These are phyloP conservation scores for Hibiscus mutabilis DNA, from an alignment of 345 rosid genomes.

Conservation along the genomic window DNA sequence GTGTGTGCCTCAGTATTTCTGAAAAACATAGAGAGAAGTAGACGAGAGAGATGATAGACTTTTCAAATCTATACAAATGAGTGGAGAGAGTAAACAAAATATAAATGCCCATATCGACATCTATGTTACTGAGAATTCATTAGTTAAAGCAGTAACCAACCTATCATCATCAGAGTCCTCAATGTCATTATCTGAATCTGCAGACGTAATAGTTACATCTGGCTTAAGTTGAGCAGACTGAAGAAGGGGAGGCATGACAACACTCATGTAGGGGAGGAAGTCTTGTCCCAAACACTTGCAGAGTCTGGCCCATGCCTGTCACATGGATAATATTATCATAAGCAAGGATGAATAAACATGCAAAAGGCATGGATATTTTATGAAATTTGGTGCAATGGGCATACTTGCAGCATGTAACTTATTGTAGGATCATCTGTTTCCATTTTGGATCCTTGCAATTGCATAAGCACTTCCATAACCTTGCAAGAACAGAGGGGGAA, in stretches of 20 bases:
- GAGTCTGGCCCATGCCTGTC: slow-evolving; percentile 98
- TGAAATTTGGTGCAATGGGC: slow-evolving; percentile 3
- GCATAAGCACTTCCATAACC: slow-evolving; percentile 99
- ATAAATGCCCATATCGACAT: background rate
- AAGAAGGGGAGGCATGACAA: slow-evolving; percentile 98
- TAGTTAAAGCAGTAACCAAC: slow-evolving; percentile 28
- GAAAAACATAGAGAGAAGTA: background rate
- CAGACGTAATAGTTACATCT: slow-evolving; percentile 94
- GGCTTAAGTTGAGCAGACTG: slow-evolving; percentile 99
- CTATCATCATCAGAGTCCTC: slow-evolving; percentile 97
- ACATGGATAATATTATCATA: slow-evolving; percentile 11
- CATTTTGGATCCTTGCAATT: slow-evolving; percentile 93
- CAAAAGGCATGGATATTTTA: background rate
- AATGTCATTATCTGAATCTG: slow-evolving; percentile 90
- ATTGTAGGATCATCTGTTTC: slow-evolving; percentile 97
- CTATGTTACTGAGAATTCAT: background rate
- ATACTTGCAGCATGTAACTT: slow-evolving; percentile 95
- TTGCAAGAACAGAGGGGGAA: slow-evolving; percentile 15
- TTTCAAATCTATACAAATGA: background rate
- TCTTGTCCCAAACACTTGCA: slow-evolving; percentile 99
- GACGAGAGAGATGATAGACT: background rate
- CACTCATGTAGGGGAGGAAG: slow-evolving; percentile 94
- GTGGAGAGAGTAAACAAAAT: background rate
- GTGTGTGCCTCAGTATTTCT: background rate
- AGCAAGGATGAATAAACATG: background rate